These are phyloP conservation scores for Penicillium lividum DNA, from an alignment of 495 filamentous ascomycete species.

Conservation along the genomic window DNA sequence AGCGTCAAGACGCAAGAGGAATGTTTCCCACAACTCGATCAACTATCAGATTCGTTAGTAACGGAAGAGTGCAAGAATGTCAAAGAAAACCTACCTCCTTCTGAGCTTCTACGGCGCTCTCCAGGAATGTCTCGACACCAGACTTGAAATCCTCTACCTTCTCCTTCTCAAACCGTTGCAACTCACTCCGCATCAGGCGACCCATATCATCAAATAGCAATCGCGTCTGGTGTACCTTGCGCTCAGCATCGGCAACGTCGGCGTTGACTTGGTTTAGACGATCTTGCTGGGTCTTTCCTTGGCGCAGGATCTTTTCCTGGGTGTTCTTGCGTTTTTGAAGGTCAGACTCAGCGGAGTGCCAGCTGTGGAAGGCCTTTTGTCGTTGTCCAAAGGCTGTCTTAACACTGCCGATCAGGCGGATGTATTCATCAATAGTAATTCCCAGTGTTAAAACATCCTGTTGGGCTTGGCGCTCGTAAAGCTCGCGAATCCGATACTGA, in stretches of 20 bases:
- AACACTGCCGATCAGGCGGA: constrained; percentile 88
- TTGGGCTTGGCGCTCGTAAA: constrained; percentile 95
- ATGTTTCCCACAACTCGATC: constrained; percentile 98
- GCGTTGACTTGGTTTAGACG: constrained; percentile 85
- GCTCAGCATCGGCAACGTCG: constrained; percentile 90
- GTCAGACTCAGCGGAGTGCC: constrained; percentile 87
- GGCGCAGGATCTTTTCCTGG: constrained; percentile 89
- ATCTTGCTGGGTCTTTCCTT: constrained; percentile 94
- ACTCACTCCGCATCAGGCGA: constrained; percentile 81
- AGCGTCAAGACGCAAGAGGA: constrained; percentile 89
- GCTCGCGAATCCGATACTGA: constrained; percentile 87
- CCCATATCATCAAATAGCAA: constrained; percentile 98
- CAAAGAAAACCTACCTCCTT: constrained; percentile 72
- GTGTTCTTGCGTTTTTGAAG: constrained; percentile 79
- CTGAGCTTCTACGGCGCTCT: constrained; percentile 95
- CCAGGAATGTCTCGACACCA: constrained; percentile 94
- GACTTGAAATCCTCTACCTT: constrained; percentile 99
- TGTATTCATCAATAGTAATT: constrained; percentile 97
- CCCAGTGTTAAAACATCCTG: constrained; percentile 95
- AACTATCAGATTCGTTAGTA: constrained; percentile 56
- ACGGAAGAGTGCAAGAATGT: not conserved
- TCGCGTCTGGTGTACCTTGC: constrained; percentile 86
- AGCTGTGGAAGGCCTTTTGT: constrained; percentile 92
- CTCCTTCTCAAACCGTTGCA: constrained; percentile 93
- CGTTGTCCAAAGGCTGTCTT: constrained; percentile 90